phyloP scores from a whole-genome alignment of 768 basidiomycete species.

The Amanita phalloides region DNA sequence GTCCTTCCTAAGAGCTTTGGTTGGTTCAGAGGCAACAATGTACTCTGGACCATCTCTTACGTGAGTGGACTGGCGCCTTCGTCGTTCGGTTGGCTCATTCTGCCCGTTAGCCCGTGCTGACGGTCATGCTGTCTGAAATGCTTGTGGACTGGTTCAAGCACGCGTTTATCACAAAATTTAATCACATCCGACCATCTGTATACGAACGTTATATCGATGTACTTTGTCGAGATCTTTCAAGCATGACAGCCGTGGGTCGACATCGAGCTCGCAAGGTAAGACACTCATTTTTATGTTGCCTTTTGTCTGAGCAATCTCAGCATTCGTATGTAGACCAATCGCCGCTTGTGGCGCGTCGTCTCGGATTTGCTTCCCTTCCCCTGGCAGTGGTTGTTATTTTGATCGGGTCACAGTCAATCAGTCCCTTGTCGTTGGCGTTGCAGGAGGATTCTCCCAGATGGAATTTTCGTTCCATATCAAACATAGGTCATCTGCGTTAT shows the following conservation, averaged over 20 bases:
- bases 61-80: constrained; percentile 33
- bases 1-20: constrained; percentile 76
- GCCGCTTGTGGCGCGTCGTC: constrained; percentile 82
- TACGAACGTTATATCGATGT: constrained; percentile 96
- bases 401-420: constrained; percentile 63
- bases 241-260: constrained; percentile 61
- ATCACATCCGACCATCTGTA: constrained; percentile 91
- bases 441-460: constrained; percentile 16
- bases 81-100: not conserved
- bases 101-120: constrained; percentile 67
- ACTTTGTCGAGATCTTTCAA: constrained; percentile 84
- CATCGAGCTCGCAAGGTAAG: constrained; percentile 60
- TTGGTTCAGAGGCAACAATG: constrained; percentile 70
- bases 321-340: constrained; percentile 94
- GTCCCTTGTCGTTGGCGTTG: constrained; percentile 42
- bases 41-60: constrained; percentile 83
- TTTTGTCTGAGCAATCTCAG: constrained; percentile 22
- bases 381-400: constrained; percentile 76
- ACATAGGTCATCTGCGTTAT: constrained; percentile 40
- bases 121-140: constrained; percentile 87
- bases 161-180: constrained; percentile 99
- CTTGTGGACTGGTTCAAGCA: constrained; percentile 98
- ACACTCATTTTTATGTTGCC: not conserved
- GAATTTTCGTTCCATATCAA: constrained; percentile 31
- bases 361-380: constrained; percentile 91